Evolutionary conservation across 2,329 filamentous ascomycete genomes (phyloP), one percentile per base, ranked within the genome.

Genomic region (Penicillium psychrosexuale): DNA sequence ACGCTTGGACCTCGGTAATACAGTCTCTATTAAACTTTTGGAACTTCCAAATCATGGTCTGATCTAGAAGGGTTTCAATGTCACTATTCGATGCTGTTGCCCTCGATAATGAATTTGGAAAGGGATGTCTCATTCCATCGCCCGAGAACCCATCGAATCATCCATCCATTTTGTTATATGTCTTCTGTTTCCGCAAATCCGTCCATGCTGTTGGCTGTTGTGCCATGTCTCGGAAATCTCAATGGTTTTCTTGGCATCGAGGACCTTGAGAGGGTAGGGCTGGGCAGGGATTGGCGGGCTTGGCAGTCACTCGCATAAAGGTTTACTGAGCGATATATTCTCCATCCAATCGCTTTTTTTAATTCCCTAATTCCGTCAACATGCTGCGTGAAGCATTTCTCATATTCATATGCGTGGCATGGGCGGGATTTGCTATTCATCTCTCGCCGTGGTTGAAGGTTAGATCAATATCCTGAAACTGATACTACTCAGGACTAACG

Each of bases 231-330:
- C n/a, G 11, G 27, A 12, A 19, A 13, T 6, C 27, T 13, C 9
- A 1, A 28, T 19, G 9, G 7, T 5, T n/a, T 33, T n/a, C 50
- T 52, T 52, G 50, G 50, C 40, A 52, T 47, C 43, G 43, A 52
- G 50, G 50, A 52, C 50, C 50, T 46, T 52, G 50, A 39, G 42
- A 46, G 27, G 9, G 2, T 12, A 51, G 13, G 49, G 17, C 39
- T 42, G 22, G 39, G 39, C 39, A 27, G 3, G 12, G 12, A 5
- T 33, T 31, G 30, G 30, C 30, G 27, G 22, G 38, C 42, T 51
- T 52, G 40, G 40, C 49, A 51, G 19, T 51, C 24, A 27, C 24
- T 28, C 17, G 17, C n/a, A 44, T 13, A 30, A 24, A 9, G 17
- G 5, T n/a, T 19, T 13, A 31, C 28, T 11, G 17, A 5, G 36